Evolutionary conservation across 441 rosid species (phyloP), one percentile per base, ranked within the genome.

Genomic region (Brassica balearica): DNA sequence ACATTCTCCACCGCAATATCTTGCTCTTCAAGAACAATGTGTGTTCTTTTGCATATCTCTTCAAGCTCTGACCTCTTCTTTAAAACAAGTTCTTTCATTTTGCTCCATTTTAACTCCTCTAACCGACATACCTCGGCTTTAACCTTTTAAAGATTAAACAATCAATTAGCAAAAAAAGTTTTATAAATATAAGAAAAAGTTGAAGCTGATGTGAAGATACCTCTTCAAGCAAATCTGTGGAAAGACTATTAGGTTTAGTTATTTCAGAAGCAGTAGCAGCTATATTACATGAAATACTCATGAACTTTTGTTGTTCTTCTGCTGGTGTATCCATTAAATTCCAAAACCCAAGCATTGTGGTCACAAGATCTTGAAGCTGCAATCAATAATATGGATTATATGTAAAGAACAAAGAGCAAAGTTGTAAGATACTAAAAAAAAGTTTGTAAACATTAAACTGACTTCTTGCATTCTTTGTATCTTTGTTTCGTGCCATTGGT

Each of bases 261-360:
- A 94, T 86, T 88, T 94, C 98, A 74, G 89, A 87, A 83, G 88
- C 94, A n/a, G 94, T 87, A 66, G 98, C 96, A 71, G 98, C 98
- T 82, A 94, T 83, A 34, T 94, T 94, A 75, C 94, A 83, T 25
- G 98, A 92, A 79, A 94, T 83, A 69, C 80, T 75, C 77, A 87
- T 88, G 77, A 90, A 94, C 73, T 76, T 82, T 77, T 92, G 98
- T 79, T 94, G 98, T 71, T 94, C 98, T 70, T 94, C 93, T 15
- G 85, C 51, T 63, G 98, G 96, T 60, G 97, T 94, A 71, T 94
- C 97, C 97, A 94, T 87, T 88, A 94, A 72, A 72, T 87, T 88
- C 98, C 97, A 94, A 65, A 82, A 83, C 84, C 89, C 98, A 82
- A 94, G 81, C 91, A 94, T 85, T 58, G 92, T 85, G 6, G 89